Conservation (phyloP, 1,284 basidiomycete genomes). For the Ceraceosorus guamensis region DNA sequence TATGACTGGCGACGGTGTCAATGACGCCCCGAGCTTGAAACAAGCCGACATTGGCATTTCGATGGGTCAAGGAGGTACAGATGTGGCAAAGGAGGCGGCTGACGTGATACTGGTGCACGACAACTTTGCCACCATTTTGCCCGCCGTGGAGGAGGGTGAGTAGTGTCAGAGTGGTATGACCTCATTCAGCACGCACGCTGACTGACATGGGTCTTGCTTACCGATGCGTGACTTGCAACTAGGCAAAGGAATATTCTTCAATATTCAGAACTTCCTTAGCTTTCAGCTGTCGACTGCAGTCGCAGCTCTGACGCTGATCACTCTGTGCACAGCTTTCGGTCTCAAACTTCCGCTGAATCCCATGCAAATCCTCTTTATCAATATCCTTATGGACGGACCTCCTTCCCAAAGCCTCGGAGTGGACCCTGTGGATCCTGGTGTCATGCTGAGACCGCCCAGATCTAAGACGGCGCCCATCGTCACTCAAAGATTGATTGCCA, state of each 20-base stretch:
- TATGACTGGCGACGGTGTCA: constrained; percentile 97
- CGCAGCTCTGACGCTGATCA: constrained; percentile 87
- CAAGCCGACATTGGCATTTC: constrained; percentile 97
- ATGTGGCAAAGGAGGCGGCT: constrained; percentile 95
- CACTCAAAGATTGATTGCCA: constrained; percentile 62
- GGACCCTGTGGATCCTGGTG: constrained; percentile 87
- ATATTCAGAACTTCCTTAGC: constrained; percentile 93
- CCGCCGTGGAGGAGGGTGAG: constrained; percentile 83
- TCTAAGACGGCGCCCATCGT: constrained; percentile 83
- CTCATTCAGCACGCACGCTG: neutral
- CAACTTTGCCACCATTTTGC: constrained; percentile 87
- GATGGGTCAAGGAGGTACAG: constrained; percentile 94
- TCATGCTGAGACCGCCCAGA: constrained; percentile 70
- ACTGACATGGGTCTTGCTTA: neutral
- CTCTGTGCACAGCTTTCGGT: constrained; percentile 79
- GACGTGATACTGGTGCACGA: constrained; percentile 96
- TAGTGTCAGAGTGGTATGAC: neutral
- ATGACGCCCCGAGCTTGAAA: constrained; percentile 91
- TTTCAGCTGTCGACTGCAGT: constrained; percentile 97
- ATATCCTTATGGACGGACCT: constrained; percentile 98
- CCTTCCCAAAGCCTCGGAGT: constrained; percentile 93
- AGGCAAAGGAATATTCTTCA: constrained; percentile 88
- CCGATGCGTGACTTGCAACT: neutral
- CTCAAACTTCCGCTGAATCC: constrained; percentile 88
- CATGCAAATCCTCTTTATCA: constrained; percentile 98